Evolutionary conservation across 805 yeast genomes (phyloP).

Genomic region (Pichia manshurica): DNA sequence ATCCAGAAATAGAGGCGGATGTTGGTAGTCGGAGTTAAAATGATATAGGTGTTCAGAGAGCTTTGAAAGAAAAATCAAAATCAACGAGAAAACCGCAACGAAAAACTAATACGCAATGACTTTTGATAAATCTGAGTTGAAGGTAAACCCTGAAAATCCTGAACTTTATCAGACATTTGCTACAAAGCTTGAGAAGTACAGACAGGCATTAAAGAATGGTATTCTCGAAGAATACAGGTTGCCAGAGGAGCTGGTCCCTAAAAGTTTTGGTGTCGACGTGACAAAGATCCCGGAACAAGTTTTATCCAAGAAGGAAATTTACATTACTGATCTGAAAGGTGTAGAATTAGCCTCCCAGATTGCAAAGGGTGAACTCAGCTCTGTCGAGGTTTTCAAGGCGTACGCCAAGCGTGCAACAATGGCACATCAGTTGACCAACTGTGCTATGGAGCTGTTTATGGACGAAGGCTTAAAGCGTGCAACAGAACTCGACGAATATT

Average conservation of each 20-base stretch:
- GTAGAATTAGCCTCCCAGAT: constrained; percentile 30
- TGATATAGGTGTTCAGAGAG: no score
- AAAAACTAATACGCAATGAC: no score
- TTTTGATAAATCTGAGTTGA: background rate
- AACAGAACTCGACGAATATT: constrained; percentile 46
- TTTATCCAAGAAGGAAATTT: constrained; percentile 33
- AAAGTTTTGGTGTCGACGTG: constrained; percentile 22
- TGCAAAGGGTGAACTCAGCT: constrained; percentile 34
- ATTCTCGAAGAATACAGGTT: constrained; percentile 21
- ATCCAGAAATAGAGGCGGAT: no score
- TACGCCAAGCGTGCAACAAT: constrained; percentile 43
- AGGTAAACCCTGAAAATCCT: constrained; percentile 4
- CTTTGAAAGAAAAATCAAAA: no score
- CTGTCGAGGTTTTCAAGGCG: constrained; percentile 42
- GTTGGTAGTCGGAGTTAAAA: no score
- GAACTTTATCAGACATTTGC: constrained; percentile 23
- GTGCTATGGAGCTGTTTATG: constrained; percentile 41
- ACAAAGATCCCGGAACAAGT: constrained; percentile 28
- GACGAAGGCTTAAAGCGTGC: constrained; percentile 46
- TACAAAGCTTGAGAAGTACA: constrained; percentile 32
- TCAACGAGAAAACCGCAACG: no score
- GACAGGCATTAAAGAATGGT: constrained; percentile 20
- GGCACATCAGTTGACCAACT: constrained; percentile 45
- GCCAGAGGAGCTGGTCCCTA: constrained; percentile 18
- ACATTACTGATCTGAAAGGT: constrained; percentile 39